Percentiles rank a stretch among this genome's conserved stretches.
Conservation (phyloP, 1,139 yeast species). For the Taphrina populina region DNA sequence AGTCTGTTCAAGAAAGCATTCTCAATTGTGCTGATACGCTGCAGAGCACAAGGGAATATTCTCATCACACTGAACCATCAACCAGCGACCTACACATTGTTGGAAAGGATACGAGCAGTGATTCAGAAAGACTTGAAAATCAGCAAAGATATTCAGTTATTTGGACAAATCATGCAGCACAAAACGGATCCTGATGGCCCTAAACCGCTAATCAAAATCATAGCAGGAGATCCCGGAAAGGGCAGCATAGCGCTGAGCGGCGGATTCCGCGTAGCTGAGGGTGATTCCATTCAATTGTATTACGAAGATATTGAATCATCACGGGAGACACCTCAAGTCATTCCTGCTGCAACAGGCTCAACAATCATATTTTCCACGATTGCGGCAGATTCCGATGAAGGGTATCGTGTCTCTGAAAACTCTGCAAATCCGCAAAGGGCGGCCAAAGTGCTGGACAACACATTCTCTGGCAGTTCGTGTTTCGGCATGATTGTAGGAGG, state of each 20-base stretch:
- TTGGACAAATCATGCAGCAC: conserved; percentile 25
- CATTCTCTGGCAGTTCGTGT: conserved; percentile 9
- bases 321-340: background rate
- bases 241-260: conserved; percentile 32
- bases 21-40: background rate
- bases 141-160: conserved; percentile 19
- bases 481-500: conserved; percentile 9
- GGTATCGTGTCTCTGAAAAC: background rate
- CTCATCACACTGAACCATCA: conserved; percentile 27
- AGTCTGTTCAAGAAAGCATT: background rate
- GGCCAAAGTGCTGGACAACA: background rate
- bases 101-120: conserved; percentile 14
- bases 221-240: conserved; percentile 33
- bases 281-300: conserved; percentile 18
- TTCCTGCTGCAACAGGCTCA: background rate
- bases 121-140: conserved; percentile 10
- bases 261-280: conserved; percentile 27
- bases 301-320: conserved; percentile 10
- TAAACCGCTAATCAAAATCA: conserved; percentile 22
- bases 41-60: conserved; percentile 28
- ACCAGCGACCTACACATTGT: conserved; percentile 25
- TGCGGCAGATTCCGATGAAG: conserved; percentile 4
- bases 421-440: background rate
- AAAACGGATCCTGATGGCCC: background rate
- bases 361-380: background rate